Percentiles rank a stretch among this genome's conserved stretches.
phyloP scores from a whole-genome alignment of 169 alveolate species.

The Eimeria mitis region DNA sequence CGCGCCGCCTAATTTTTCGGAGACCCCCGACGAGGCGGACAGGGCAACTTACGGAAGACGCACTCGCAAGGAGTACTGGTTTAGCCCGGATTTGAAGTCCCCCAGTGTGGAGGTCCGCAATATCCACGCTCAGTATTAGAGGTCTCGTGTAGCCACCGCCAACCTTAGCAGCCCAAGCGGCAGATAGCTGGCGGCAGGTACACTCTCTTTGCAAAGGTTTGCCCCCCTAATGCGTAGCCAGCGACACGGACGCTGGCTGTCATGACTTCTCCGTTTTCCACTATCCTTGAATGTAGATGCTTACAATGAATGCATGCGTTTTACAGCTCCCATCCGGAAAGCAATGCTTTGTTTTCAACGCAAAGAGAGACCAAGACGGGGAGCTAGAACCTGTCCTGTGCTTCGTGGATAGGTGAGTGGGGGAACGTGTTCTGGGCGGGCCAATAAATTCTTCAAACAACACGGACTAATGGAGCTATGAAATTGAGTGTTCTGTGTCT shows the following conservation, averaged over 20 bases:
- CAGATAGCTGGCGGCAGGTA: too few relatives aligned
- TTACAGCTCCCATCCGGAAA: constrained; percentile 84
- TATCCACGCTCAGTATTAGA: background rate
- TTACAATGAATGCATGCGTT: background rate
- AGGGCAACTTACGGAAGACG: background rate
- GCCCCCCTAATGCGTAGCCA: background rate
- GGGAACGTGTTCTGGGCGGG: background rate
- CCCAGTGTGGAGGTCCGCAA: constrained; percentile 46
- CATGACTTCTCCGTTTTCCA: background rate
- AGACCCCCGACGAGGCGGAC: background rate
- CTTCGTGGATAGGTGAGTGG: constrained; percentile 80
- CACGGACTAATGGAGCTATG: background rate
- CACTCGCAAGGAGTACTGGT: constrained; percentile 36
- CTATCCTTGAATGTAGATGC: background rate
- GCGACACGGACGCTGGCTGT: background rate
- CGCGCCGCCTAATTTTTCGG: background rate
- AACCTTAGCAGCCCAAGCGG: too few relatives aligned
- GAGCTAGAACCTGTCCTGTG: constrained; percentile 83
- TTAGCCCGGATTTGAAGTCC: constrained; percentile 26
- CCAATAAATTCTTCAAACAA: background rate
- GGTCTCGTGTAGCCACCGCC: background rate
- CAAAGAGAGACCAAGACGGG: constrained; percentile 83
- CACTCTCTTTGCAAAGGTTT: background rate
- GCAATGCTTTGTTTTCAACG: constrained; percentile 80
- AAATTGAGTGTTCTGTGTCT: background rate